These are phyloP conservation scores for Trametes versicolor DNA, from an alignment of 1,284 basidiomycete species.

Conservation along the genomic window DNA sequence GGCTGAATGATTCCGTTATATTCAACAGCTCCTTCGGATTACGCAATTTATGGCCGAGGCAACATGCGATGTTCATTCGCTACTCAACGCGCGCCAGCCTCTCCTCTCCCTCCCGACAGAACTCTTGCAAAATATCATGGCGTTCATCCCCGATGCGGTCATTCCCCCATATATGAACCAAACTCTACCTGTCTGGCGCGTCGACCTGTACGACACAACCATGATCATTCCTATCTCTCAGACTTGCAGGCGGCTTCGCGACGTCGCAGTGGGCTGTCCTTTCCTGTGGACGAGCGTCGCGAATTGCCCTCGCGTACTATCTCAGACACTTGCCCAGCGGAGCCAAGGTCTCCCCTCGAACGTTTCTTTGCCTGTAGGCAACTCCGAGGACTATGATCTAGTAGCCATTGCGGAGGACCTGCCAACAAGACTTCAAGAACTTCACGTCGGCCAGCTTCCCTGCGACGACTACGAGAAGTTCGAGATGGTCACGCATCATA, in stretches of 20 bases:
- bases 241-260: constrained; percentile 18
- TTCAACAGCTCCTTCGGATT: too few species aligned
- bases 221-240: constrained; percentile 17
- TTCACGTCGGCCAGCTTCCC: neutral
- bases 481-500: neutral
- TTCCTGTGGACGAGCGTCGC: constrained; percentile 17
- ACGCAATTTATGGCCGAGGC: neutral
- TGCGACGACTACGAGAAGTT: neutral
- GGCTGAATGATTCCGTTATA: too few species aligned
- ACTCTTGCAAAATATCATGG: neutral
- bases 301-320: neutral
- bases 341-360: neutral
- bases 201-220: constrained; percentile 5
- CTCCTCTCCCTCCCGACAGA: neutral
- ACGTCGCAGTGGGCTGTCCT: constrained; percentile 6
- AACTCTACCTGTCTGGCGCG: neutral
- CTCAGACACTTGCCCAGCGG: neutral
- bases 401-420: neutral
- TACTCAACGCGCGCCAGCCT: neutral
- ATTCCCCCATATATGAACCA: too few species aligned
- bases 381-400: neutral
- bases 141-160: neutral
- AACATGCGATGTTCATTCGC: neutral
- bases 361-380: neutral
- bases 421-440: neutral